A percentile compares a stretch with the other conserved stretches of the same genome.
These are phyloP conservation scores for Erysimum pusillum DNA, from an alignment of 441 rosid genomes.

Conservation along the genomic window DNA sequence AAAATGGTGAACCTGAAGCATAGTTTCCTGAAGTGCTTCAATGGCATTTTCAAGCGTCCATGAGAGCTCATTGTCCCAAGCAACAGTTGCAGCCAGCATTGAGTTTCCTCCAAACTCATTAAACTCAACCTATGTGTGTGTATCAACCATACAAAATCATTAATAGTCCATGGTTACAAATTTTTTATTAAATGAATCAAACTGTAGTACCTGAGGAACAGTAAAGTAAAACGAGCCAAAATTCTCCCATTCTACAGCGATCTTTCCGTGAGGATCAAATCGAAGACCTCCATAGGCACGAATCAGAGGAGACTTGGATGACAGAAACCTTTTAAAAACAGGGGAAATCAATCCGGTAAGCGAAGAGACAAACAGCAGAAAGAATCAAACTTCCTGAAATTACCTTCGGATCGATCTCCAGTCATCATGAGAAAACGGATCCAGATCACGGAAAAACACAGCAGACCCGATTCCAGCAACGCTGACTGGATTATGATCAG, in stretches of 20 bases:
- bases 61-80: slow-evolving; percentile 81
- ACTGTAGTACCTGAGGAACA: slow-evolving; percentile 75
- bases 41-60: slow-evolving; percentile 72
- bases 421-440: slow-evolving; percentile 75
- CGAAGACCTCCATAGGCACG: slow-evolving; percentile 95
- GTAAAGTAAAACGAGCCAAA: slow-evolving; percentile 89
- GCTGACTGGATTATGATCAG: slow-evolving; percentile 53
- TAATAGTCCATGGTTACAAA: neutral
- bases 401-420: slow-evolving; percentile 87
- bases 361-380: neutral
- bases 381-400: slow-evolving; percentile 3
- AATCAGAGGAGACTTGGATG: slow-evolving; percentile 70
- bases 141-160: slow-evolving; percentile 2
- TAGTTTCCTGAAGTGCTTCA: slow-evolving; percentile 54
- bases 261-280: slow-evolving; percentile 67
- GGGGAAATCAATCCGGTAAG: neutral
- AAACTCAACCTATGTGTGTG: slow-evolving; percentile 71
- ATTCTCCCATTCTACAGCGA: slow-evolving; percentile 78
- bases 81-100: slow-evolving; percentile 78
- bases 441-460: slow-evolving; percentile 67
- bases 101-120: slow-evolving; percentile 79
- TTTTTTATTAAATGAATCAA: neutral
- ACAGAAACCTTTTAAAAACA: slow-evolving; percentile 63
- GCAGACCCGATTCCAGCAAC: slow-evolving; percentile 92
- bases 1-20: slow-evolving; percentile 60